phyloP scores from a whole-genome alignment of 805 yeast genomes.

The Nakazawaea sp. region DNA sequence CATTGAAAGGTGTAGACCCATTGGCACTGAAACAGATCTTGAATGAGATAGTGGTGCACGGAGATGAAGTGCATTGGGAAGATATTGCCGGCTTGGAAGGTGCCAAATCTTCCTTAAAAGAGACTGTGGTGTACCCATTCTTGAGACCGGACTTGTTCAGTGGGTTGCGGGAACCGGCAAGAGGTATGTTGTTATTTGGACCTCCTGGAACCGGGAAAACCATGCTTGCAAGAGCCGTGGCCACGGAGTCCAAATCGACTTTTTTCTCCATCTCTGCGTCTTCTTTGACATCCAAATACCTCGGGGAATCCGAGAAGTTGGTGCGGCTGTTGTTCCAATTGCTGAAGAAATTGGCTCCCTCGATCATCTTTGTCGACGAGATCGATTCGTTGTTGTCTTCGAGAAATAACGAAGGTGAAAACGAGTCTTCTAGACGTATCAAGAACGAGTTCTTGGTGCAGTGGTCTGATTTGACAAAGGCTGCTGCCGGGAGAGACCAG shows the following conservation, averaged over 20 bases:
- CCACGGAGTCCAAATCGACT: constrained; percentile 89
- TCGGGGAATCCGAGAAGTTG: constrained; percentile 92
- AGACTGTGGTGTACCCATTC: constrained; percentile 94
- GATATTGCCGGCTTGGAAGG: constrained; percentile 88
- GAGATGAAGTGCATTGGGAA: constrained; percentile 91
- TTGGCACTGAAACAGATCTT: constrained; percentile 75
- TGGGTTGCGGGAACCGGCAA: constrained; percentile 88
- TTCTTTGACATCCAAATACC: constrained; percentile 75
- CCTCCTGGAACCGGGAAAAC: constrained; percentile 99
- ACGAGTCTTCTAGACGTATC: constrained; percentile 83
- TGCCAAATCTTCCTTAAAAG: constrained; percentile 87
- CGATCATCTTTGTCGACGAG: constrained; percentile 93
- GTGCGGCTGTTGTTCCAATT: constrained; percentile 82
- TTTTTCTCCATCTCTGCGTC: constrained; percentile 91
- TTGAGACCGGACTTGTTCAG: constrained; percentile 86
- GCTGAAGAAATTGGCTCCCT: constrained; percentile 82
- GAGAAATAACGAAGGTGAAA: constrained; percentile 61
- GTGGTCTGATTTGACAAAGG: constrained; percentile 89
- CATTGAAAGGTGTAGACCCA: constrained; percentile 68
- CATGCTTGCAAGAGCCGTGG: constrained; percentile 95
- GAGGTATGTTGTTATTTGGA: constrained; percentile 95
- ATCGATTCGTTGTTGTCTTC: constrained; percentile 86
- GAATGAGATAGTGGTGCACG: constrained; percentile 81
- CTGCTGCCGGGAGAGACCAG: constrained; percentile 68
- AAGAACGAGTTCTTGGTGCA: constrained; percentile 91